Base-by-base conservation (phyloP, 2,329 filamentous ascomycete species). In the Onygena corvina region DNA sequence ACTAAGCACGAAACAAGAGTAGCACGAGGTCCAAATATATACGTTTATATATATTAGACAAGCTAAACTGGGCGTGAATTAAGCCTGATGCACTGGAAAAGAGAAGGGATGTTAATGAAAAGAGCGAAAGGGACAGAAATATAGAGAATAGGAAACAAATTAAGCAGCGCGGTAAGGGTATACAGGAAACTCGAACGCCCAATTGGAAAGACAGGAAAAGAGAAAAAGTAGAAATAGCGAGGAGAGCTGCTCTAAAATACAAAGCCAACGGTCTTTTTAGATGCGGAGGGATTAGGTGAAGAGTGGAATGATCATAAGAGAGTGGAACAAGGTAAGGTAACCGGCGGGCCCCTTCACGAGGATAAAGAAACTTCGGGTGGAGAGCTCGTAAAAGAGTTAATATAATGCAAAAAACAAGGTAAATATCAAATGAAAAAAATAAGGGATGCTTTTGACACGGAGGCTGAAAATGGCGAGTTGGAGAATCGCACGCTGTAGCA, bases 341-440 rank as follows among this genome's bases (percentile, higher is more conserved):
- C 21, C 34, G 18, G 34, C 34, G 16, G 34, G 34, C 34, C 34
- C n/a, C 34, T 36, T 18, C 34, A 8, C 34, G 27, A 18, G 46
- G 36, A 48, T 48, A 48, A 40, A 48, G 34, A 48, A 40, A 48
- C 47, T 36, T 46, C 18, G 30, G 25, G 48, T 50, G 40, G 40
- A 45, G 48, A 50, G 48, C 48, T 50, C 29, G 40, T 27, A 35
- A 18, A 34, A 30, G 25, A 31, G 25, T 30, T 31, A 29, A 16
- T 14, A 8, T 20, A 20, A 21, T 23, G 21, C 20, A 30, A 34
- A 42, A 50, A 29, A 44, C 25, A 30, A 49, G 29, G 44, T 44
- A 40, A 25, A 38, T 46, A 30, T 27, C 6, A 30, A 12, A 40
- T 23, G 12, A 20, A 12, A 38, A 38, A 38, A 38, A 38, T n/a